Evolutionary conservation across 2,329 filamentous ascomycete genomes (phyloP), one percentile per base, ranked within the genome.

Genomic region (Hypoxylon rubiginosum): DNA sequence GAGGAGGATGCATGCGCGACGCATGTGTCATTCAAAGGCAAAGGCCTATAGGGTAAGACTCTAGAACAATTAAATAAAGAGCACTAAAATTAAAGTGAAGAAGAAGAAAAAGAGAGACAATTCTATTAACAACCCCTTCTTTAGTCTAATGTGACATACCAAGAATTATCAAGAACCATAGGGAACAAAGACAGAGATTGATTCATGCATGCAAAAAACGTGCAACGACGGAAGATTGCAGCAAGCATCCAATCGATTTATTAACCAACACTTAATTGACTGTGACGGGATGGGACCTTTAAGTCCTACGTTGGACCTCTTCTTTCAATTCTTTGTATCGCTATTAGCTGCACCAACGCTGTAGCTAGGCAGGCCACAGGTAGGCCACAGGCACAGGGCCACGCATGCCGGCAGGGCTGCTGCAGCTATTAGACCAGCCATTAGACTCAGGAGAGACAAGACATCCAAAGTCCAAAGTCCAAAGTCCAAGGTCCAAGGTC

Each of bases 301-400:
- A 7, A 30, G 28, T 30, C 34, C 13, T 39, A 39, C 5, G 13
- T 15, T 15, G 15, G 11, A 48, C 17, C 19, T 21, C 2, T 45
- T 41, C 52, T 45, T 7, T 11, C 51, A 15, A 24, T 24, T 24
- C 8, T 36, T 36, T 54, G 56, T 15, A 32, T 53, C 24, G 15
- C 28, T 55, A 62, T 55, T 63, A 66, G 64, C 55, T 66, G 55
- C 64, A 51, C 49, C 34, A 39, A 49, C 4, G 43, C 64, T 59
- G 59, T 59, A 63, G 53, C 56, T 43, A 64, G 28, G 32, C 11
- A 59, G 65, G 65, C 67, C 67, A 70, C 62, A 70, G 67, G 67
- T 41, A 54, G 65, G 65, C 67, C 67, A 70, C 62, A 70, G 67
- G 67, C 46, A 54, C 62, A 56, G 59, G 62, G 67, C 67, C 67